Conservation (phyloP, 2,329 filamentous ascomycete species). For the Penicillium freii region DNA sequence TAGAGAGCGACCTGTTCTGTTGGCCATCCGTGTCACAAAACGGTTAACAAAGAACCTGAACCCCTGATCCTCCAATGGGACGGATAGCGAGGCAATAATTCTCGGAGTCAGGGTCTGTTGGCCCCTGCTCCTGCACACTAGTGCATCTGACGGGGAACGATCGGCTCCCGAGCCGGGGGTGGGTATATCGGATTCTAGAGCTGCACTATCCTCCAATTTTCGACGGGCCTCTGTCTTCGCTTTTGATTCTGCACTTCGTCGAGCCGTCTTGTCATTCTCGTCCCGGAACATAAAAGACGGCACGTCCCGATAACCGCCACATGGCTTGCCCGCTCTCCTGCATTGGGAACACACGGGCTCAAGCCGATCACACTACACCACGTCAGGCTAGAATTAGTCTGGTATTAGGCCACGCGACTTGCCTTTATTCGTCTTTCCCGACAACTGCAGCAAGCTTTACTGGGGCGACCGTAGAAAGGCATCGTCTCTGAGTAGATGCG, state of each 20-base stretch:
- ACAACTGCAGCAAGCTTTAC: conserved; percentile 27
- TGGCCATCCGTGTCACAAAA: conserved; percentile 18
- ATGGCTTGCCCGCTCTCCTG: conserved; percentile 28
- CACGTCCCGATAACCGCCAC: conserved; percentile 33
- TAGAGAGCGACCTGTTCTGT: background rate
- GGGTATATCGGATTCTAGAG: conserved; percentile 1
- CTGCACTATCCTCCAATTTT: conserved; percentile 3
- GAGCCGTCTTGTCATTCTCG: conserved; percentile 29
- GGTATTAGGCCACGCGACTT: background rate
- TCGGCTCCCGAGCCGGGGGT: background rate
- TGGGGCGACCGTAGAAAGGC: conserved; percentile 28
- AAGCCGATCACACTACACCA: conserved; percentile 30
- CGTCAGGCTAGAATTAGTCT: background rate
- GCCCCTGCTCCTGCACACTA: background rate
- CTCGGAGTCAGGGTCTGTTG: background rate
- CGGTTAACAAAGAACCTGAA: conserved; percentile 25
- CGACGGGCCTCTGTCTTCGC: conserved; percentile 19
- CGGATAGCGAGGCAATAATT: conserved; percentile 6
- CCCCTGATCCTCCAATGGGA: conserved; percentile 22
- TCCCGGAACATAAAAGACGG: conserved; percentile 29
- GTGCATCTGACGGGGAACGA: background rate
- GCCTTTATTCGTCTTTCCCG: conserved; percentile 29
- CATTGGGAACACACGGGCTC: conserved; percentile 34
- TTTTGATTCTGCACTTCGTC: conserved; percentile 22
- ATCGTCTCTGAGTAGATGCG: conserved; percentile 10